Base-by-base conservation (phyloP, 371 early-diverging fungal genomes). In the Mucor mucedo region DNA sequence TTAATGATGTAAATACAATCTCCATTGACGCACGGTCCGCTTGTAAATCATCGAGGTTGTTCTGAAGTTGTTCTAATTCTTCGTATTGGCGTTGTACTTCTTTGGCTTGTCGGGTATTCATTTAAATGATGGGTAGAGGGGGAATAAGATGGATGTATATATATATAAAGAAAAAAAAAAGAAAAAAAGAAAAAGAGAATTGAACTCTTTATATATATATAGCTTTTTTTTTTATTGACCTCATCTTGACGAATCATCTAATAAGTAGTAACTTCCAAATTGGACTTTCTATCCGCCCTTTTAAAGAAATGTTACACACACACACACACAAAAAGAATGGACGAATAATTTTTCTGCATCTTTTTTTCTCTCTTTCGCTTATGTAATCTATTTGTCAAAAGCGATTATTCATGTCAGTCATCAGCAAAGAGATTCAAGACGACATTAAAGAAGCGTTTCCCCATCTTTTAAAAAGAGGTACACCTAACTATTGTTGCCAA, bases 21-120 rank as follows among this genome's bases (percentile, higher is more conserved):
- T 68, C 69, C 60, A 68, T 63, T 3, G 69, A 63, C 0, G 59
- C 69, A 33, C 69, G 40, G 21, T 64, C 64, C 2, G 64, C 39
- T 38, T 55, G 60, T 14, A 68, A 28, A 27, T 68, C 69, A n/a
- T 63, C 60, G 8, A 68, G 29, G 16, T 50, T 50, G 4, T 30
- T 16, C 29, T 68, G 63, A 21, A 68, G 32, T 49, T 48, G 11
- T 28, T 63, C 52, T 32, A 68, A 13, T 45, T 59, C 54, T 27
- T 55, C 32, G 11, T 50, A 56, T 60, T 50, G 64, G 4, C 10
- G 21, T 30, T 30, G 4, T 47, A 9, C 28, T 21, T n/a, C 21
- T 4, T 47, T 47, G 3, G 6, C 21, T 47, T 47, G 48, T 4
- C 48, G 16, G 27, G 6, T 27, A n/a, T 50, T 50, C 32, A 50